Conservation (phyloP, 805 yeast species). For the Hanseniaspora singularis region DNA sequence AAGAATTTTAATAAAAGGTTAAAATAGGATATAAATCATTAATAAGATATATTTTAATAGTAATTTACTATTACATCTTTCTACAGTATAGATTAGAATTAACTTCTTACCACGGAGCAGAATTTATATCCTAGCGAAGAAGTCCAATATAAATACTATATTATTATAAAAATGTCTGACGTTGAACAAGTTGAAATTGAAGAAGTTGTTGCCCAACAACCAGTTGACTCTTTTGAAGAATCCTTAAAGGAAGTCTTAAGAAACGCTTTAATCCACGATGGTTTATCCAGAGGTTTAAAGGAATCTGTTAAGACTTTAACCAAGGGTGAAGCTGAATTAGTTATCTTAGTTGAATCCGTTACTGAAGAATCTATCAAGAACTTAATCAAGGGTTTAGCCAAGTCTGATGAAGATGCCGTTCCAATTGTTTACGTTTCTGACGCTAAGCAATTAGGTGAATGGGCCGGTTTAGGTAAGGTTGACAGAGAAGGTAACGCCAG, state of each 20-base stretch:
- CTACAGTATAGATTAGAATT: too few relatives aligned
- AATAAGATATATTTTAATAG: not conserved
- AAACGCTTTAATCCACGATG: slow-evolving; percentile 96
- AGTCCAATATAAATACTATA: slow-evolving; percentile 37
- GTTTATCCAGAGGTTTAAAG: slow-evolving; percentile 99
- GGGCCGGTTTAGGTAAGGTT: slow-evolving; percentile 99
- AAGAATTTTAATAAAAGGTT: too few relatives aligned
- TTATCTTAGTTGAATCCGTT: slow-evolving; percentile 95
- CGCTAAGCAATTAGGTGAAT: slow-evolving; percentile 99
- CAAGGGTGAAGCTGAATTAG: slow-evolving; percentile 93
- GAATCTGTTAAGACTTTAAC: slow-evolving; percentile 98
- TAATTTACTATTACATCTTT: not conserved
- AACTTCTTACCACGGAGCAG: slow-evolving; percentile 65
- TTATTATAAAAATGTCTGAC: slow-evolving; percentile 62
- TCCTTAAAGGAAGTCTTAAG: slow-evolving; percentile 96
- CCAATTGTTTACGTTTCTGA: slow-evolving; percentile 99
- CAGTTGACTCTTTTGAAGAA: slow-evolving; percentile 92
- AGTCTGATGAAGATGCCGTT: slow-evolving; percentile 90
- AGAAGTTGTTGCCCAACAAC: slow-evolving; percentile 70
- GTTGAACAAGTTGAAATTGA: slow-evolving; percentile 74
- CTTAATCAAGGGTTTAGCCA: slow-evolving; percentile 98
- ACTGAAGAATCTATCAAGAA: slow-evolving; percentile 94
- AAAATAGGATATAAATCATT: too few relatives aligned
- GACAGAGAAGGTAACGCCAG: slow-evolving; percentile 99
- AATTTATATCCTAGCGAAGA: slow-evolving; percentile 49